These are phyloP conservation scores for Penicillium angulare DNA, from an alignment of 495 filamentous ascomycete species.

Conservation along the genomic window DNA sequence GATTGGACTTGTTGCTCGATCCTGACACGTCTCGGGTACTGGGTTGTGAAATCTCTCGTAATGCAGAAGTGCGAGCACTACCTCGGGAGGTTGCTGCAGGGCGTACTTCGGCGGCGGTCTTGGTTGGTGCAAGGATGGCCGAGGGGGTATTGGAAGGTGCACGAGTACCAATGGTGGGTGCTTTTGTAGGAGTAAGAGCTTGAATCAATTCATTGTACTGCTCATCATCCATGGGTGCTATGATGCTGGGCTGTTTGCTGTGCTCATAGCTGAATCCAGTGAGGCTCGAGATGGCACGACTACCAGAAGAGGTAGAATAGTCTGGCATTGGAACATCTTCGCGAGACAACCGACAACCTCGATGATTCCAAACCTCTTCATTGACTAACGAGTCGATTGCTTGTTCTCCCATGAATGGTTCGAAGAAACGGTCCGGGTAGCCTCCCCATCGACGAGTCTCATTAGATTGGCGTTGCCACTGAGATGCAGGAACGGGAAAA, in stretches of 20 bases:
- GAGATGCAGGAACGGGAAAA: conserved; percentile 20
- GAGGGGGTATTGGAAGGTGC: conserved; percentile 45
- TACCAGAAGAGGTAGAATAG: conserved; percentile 43
- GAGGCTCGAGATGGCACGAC: conserved; percentile 44
- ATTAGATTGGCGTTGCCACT: conserved; percentile 7
- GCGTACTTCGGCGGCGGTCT: conserved; percentile 33
- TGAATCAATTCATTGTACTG: conserved; percentile 42
- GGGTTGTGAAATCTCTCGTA: conserved; percentile 26
- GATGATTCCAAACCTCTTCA: conserved; percentile 32
- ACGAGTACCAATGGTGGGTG: conserved; percentile 27
- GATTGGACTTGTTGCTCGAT: conserved; percentile 22
- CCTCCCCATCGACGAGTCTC: conserved; percentile 13
- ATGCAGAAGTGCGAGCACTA: conserved; percentile 16
- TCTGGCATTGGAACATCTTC: conserved; percentile 57
- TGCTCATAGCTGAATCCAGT: conserved; percentile 45
- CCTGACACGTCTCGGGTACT: conserved; percentile 33
- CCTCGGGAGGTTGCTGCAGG: conserved; percentile 28
- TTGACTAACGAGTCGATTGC: conserved; percentile 29
- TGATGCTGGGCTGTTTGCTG: conserved; percentile 44
- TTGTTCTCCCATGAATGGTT: conserved; percentile 31
- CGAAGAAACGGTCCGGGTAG: conserved; percentile 37
- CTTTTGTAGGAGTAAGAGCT: conserved; percentile 42
- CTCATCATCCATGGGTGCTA: conserved; percentile 31
- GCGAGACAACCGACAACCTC: conserved; percentile 40
- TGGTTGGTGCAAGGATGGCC: conserved; percentile 23